Percentiles rank a stretch among this genome's conserved stretches.
phyloP scores from a whole-genome alignment of 257 asterid genomes.

The Nicotiana tabacum region DNA sequence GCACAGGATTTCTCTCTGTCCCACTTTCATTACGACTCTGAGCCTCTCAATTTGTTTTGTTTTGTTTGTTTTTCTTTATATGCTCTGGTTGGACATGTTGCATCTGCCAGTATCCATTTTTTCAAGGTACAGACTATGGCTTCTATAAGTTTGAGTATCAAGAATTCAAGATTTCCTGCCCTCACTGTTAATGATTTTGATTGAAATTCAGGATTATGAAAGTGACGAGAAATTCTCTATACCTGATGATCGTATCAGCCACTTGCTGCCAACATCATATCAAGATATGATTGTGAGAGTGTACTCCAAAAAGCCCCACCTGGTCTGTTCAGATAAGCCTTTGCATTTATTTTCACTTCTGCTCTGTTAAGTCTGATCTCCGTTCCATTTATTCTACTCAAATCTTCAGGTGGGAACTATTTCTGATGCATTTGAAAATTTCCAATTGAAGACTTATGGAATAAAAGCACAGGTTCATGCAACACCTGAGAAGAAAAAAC shows the following conservation, averaged over 20 bases:
- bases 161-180: background rate
- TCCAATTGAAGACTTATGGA: constrained; percentile 79
- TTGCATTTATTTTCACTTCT: background rate
- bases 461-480: constrained; percentile 67
- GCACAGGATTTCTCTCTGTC: background rate
- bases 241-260: constrained; percentile 74
- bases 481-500: constrained; percentile 80
- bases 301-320: constrained; percentile 81
- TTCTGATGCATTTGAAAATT: constrained; percentile 91
- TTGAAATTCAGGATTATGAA: constrained; percentile 56
- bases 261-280: constrained; percentile 76
- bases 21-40: background rate
- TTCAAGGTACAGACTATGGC: constrained; percentile 59
- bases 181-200: background rate
- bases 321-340: constrained; percentile 38
- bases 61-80: constrained; percentile 21
- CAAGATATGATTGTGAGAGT: constrained; percentile 95
- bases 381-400: background rate
- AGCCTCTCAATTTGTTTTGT: constrained; percentile 3
- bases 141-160: constrained; percentile 1
- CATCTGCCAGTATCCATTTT: constrained; percentile 66
- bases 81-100: constrained; percentile 17
- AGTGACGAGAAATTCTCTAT: constrained; percentile 68
- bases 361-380: background rate
- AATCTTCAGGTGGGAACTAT: constrained; percentile 56